Percentiles rank a stretch among this genome's conserved stretches.
Evolutionary conservation across 192 early-diverging fungal genomes (phyloP).

Genomic region (Coemansia sp.): DNA sequence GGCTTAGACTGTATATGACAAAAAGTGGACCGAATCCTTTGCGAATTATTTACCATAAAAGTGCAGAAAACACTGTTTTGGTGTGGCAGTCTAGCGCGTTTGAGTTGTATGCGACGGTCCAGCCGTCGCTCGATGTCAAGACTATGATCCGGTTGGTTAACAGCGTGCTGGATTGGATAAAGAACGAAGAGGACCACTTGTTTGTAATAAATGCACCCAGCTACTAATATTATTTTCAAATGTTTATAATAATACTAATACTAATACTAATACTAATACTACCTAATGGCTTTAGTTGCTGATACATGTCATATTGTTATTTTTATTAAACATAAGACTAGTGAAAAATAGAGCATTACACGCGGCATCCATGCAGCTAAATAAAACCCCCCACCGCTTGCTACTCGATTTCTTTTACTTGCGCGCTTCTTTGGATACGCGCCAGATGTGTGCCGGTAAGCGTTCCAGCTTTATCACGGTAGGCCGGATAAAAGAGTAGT

Average conservation of each 20-base stretch:
- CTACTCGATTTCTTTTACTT: slow-evolving; percentile 7
- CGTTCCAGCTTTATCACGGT: slow-evolving; percentile 58
- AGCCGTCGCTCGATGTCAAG: slow-evolving; percentile 58
- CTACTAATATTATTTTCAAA: too few relatives aligned
- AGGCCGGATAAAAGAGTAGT: slow-evolving; percentile 60
- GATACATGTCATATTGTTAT: slow-evolving; percentile 2
- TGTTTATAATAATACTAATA: background rate
- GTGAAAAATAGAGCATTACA: too few relatives aligned
- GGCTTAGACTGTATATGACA: slow-evolving; percentile 45
- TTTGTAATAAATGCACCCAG: slow-evolving; percentile 72
- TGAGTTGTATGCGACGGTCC: slow-evolving; percentile 70
- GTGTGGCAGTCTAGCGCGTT: slow-evolving; percentile 61
- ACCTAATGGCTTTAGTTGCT: too few relatives aligned
- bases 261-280: too few relatives aligned
- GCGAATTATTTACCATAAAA: slow-evolving; percentile 27
- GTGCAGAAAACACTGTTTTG: slow-evolving; percentile 19
- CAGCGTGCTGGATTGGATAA: slow-evolving; percentile 71
- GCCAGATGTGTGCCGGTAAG: slow-evolving; percentile 43
- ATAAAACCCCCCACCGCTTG: too few relatives aligned
- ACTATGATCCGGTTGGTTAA: slow-evolving; percentile 64
- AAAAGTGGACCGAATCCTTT: slow-evolving; percentile 24
- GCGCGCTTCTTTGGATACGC: slow-evolving; percentile 38
- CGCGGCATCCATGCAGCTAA: too few relatives aligned
- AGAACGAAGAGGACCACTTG: slow-evolving; percentile 68
- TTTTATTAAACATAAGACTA: too few relatives aligned